phyloP scores from a whole-genome alignment of 805 yeast species.

The Cyberlindnera mrakii region DNA sequence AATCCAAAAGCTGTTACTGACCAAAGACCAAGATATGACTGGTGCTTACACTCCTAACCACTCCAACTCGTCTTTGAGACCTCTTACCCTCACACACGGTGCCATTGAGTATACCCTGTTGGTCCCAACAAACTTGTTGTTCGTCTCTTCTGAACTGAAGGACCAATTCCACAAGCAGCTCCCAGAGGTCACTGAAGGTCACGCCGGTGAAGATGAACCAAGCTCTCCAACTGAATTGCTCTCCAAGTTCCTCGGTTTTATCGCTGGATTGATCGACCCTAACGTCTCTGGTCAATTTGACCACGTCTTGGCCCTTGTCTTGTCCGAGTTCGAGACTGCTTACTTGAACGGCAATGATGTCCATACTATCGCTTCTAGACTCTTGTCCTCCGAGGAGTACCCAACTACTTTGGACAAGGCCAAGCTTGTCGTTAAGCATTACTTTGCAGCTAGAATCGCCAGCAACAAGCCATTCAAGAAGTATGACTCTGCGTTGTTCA shows the following conservation, averaged over 20 bases:
- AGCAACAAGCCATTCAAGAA: slow-evolving; percentile 43
- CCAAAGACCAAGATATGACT: slow-evolving; percentile 12
- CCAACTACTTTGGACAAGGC: slow-evolving; percentile 70
- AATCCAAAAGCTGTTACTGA: too few species aligned
- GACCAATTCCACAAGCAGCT: slow-evolving; percentile 75
- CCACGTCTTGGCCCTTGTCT: slow-evolving; percentile 62
- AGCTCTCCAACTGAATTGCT: slow-evolving; percentile 79
- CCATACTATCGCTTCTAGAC: slow-evolving; percentile 77
- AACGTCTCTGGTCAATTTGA: slow-evolving; percentile 49
- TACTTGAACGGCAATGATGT: slow-evolving; percentile 74
- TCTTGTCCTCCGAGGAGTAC: slow-evolving; percentile 46
- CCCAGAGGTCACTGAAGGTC: slow-evolving; percentile 77
- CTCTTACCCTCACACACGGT: slow-evolving; percentile 80
- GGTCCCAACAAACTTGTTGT: slow-evolving; percentile 76
- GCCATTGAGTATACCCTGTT: slow-evolving; percentile 81
- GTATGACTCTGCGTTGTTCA: slow-evolving; percentile 55
- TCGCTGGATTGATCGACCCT: slow-evolving; percentile 43
- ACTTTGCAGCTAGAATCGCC: slow-evolving; percentile 55
- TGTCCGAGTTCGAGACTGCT: slow-evolving; percentile 80
- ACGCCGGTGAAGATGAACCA: slow-evolving; percentile 84
- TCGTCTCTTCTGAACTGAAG: slow-evolving; percentile 79
- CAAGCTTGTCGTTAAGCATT: slow-evolving; percentile 70
- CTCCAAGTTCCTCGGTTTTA: slow-evolving; percentile 76
- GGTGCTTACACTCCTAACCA: slow-evolving; percentile 25
- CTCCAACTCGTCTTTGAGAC: slow-evolving; percentile 49